Conservation (phyloP, 768 basidiomycete species). For the Fistulinella prunicolor region DNA sequence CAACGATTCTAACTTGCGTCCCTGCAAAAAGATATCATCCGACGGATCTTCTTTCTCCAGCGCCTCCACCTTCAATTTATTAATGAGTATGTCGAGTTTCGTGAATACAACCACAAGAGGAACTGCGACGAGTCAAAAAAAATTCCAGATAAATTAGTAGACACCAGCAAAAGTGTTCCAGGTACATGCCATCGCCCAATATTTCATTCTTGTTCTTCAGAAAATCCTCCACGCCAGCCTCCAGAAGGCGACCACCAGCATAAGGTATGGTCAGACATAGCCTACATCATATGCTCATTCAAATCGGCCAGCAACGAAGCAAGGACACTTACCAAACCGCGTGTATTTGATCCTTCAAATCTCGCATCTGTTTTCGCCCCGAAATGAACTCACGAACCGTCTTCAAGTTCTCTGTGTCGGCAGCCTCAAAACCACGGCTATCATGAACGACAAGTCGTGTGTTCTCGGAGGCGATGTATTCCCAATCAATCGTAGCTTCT, state of each 20-base stretch:
- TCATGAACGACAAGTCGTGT: slow-evolving; percentile 6
- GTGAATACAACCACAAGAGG: slow-evolving; percentile 8
- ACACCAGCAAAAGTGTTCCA: too few species aligned
- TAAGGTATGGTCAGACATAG: not conserved
- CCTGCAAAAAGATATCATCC: not conserved
- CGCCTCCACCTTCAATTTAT: not conserved
- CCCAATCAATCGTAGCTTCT: not conserved
- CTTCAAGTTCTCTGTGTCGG: not conserved
- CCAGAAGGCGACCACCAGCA: not conserved
- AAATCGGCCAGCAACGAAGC: not conserved
- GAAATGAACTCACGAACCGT: not conserved
- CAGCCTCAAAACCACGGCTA: slow-evolving; percentile 5
- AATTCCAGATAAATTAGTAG: too few species aligned
- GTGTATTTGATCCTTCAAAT: slow-evolving; percentile 3
- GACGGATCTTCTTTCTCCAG: not conserved
- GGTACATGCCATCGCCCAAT: slow-evolving; percentile 8
- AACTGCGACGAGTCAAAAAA: not conserved
- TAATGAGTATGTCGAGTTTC: slow-evolving; percentile 6
- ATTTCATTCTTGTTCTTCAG: not conserved
- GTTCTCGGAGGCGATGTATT: not conserved
- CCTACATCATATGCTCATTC: not conserved
- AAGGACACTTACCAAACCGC: slow-evolving; percentile 1
- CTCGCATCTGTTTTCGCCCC: not conserved
- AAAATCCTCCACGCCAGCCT: slow-evolving; percentile 3
- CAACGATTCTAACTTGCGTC: not conserved